phyloP scores from a whole-genome alignment of 768 basidiomycete species.

The Suillus occidentalis region DNA sequence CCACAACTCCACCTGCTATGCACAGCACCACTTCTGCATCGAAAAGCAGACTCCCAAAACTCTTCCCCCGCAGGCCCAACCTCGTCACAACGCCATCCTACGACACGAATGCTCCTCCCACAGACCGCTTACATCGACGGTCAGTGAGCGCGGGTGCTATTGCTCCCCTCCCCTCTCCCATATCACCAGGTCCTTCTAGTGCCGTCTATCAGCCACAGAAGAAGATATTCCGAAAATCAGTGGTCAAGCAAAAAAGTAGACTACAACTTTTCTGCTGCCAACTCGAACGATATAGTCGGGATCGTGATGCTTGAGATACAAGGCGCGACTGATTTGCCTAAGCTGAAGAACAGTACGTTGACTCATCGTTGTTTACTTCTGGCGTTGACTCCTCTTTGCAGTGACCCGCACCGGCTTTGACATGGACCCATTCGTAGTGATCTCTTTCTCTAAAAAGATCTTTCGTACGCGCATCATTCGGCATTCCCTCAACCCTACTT shows the following conservation, averaged over 20 bases:
- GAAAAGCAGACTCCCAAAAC: constrained; percentile 31
- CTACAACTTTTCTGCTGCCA: constrained; percentile 64
- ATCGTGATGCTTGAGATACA: constrained; percentile 95
- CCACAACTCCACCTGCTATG: constrained; percentile 27
- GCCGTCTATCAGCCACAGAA: constrained; percentile 21
- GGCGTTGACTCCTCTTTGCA: constrained; percentile 25
- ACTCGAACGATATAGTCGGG: constrained; percentile 74
- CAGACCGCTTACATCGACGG: constrained; percentile 29
- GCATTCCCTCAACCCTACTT: constrained; percentile 81
- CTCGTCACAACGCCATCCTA: constrained; percentile 32
- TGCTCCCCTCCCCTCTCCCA: constrained; percentile 1
- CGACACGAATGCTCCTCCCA: constrained; percentile 24
- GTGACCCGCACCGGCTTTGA: constrained; percentile 90
- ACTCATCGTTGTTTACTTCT: neutral
- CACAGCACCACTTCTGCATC: constrained; percentile 10
- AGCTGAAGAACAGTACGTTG: constrained; percentile 79
- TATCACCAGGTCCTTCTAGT: constrained; percentile 4
- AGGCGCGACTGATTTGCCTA: constrained; percentile 80
- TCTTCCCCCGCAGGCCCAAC: constrained; percentile 37
- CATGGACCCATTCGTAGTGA: constrained; percentile 97
- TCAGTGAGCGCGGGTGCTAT: constrained; percentile 33
- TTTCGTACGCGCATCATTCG: constrained; percentile 90
- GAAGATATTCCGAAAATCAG: constrained; percentile 40
- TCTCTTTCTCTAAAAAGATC: constrained; percentile 96
- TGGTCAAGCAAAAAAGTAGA: constrained; percentile 41